phyloP scores from a whole-genome alignment of 768 basidiomycete genomes.

The Lentinula aciculospora region DNA sequence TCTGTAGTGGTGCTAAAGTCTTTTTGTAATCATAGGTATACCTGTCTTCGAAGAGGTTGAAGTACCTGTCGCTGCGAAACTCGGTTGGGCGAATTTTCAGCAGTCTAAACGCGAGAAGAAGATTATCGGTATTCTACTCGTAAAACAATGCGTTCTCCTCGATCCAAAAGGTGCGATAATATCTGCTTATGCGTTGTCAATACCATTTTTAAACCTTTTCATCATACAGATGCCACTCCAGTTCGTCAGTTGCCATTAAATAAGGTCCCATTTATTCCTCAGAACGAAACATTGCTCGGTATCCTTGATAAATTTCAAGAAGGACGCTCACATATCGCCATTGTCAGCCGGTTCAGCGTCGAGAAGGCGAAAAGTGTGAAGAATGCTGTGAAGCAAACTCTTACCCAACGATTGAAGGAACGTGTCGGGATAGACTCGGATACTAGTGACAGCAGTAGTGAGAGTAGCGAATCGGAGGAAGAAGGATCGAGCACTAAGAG shows the following conservation, averaged over 20 bases:
- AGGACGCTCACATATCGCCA: conserved; percentile 88
- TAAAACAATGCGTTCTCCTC: conserved; percentile 85
- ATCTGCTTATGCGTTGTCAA: not conserved
- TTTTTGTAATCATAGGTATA: conserved; percentile 23
- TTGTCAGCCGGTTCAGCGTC: conserved; percentile 72
- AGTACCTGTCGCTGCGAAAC: conserved; percentile 25
- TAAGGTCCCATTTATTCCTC: conserved; percentile 81
- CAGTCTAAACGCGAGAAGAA: conserved; percentile 49
- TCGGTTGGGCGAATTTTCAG: not conserved
- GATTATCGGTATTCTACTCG: conserved; percentile 81
- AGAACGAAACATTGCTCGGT: conserved; percentile 78
- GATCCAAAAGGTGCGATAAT: conserved; percentile 66
- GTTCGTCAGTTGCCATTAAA: conserved; percentile 81
- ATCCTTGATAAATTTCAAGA: conserved; percentile 89
- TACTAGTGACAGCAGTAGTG: conserved; percentile 8
- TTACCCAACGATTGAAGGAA: conserved; percentile 73
- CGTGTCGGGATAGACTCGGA: conserved; percentile 59
- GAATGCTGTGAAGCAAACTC: conserved; percentile 73
- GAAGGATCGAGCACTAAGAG: conserved; percentile 8
- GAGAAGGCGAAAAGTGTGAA: conserved; percentile 76
- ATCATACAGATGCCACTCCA: conserved; percentile 68
- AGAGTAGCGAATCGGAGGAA: conserved; percentile 7
- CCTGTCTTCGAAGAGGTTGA: conserved; percentile 80
- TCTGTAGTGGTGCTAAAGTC: not conserved
- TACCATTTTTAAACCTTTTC: not conserved